Percentiles rank a stretch among this genome's conserved stretches.
phyloP scores from a whole-genome alignment of 2,329 filamentous ascomycete species.

The Talaromyces verruculosus region DNA sequence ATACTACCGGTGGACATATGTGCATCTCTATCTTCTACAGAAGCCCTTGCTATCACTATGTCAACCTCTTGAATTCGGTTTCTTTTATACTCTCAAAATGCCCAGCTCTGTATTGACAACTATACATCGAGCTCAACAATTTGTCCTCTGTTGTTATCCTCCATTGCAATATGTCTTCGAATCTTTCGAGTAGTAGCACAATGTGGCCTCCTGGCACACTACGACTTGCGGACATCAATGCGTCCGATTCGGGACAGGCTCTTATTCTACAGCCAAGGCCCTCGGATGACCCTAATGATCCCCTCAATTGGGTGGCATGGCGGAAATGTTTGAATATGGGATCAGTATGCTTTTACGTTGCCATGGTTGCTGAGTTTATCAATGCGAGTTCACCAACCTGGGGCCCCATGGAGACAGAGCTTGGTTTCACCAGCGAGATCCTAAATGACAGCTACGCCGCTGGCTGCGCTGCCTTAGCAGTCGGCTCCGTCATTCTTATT shows the following conservation, averaged over 20 bases:
- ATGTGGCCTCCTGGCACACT: constrained; percentile 14
- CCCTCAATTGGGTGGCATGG: background rate
- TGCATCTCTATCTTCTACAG: background rate
- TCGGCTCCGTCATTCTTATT: constrained; percentile 47
- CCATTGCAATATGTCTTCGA: background rate
- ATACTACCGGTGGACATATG: no score
- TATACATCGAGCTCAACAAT: background rate
- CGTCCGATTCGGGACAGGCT: background rate
- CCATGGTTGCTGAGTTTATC: constrained; percentile 23
- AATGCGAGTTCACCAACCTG: constrained; percentile 47
- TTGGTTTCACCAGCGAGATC: constrained; percentile 44
- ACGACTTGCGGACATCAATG: background rate
- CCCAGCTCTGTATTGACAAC: background rate
- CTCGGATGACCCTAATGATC: constrained; percentile 11
- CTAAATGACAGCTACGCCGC: constrained; percentile 51
- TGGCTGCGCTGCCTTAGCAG: constrained; percentile 43
- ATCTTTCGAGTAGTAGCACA: background rate
- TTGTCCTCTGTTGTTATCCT: background rate
- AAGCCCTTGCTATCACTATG: background rate
- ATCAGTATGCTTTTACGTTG: constrained; percentile 2
- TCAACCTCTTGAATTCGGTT: background rate
- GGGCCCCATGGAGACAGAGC: constrained; percentile 45
- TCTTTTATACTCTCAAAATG: background rate
- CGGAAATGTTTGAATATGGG: constrained; percentile 7
- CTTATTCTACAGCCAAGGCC: constrained; percentile 10